Evolutionary conservation across 2,329 filamentous ascomycete genomes (phyloP).

Genomic region (Trichoderma sp.): DNA sequence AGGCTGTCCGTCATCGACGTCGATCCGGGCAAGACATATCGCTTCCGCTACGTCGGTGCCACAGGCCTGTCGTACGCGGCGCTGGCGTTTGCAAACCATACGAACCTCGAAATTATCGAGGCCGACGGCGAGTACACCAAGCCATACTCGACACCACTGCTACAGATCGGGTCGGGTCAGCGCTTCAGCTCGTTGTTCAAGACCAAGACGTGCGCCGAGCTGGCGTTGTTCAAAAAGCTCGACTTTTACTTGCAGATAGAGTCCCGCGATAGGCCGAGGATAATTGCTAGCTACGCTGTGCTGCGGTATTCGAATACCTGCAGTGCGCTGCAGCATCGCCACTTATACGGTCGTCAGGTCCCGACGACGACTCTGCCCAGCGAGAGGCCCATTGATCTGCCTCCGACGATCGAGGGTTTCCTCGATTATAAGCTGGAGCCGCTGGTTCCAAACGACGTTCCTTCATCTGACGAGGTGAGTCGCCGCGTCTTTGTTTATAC

Average conservation of each 20-base stretch:
- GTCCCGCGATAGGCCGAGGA: constrained; percentile 50
- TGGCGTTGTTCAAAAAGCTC: constrained; percentile 27
- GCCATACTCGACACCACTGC: constrained; percentile 46
- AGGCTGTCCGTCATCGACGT: constrained; percentile 57
- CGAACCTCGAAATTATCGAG: constrained; percentile 58
- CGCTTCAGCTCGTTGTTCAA: constrained; percentile 60
- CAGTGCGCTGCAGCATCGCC: background rate
- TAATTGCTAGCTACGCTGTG: constrained; percentile 50
- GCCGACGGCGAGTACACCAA: constrained; percentile 60
- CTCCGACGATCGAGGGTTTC: constrained; percentile 40
- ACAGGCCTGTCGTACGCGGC: constrained; percentile 56
- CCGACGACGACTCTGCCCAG: constrained; percentile 13
- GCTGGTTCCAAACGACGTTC: constrained; percentile 33
- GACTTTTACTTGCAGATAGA: constrained; percentile 52
- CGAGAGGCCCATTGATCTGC: constrained; percentile 33
- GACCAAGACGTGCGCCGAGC: constrained; percentile 43
- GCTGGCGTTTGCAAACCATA: constrained; percentile 59
- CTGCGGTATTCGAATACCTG: constrained; percentile 42
- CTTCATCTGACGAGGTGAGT: constrained; percentile 47
- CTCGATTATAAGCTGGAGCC: constrained; percentile 50
- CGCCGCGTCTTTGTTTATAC: constrained; percentile 47
- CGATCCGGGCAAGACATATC: constrained; percentile 60
- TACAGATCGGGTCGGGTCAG: constrained; percentile 61
- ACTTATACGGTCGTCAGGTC: background rate
- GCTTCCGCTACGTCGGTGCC: constrained; percentile 60